A percentile compares a stretch with the other conserved stretches of the same genome.
Conservation (phyloP, 1,284 basidiomycete genomes). For the Trichosporon coremiiforme region DNA sequence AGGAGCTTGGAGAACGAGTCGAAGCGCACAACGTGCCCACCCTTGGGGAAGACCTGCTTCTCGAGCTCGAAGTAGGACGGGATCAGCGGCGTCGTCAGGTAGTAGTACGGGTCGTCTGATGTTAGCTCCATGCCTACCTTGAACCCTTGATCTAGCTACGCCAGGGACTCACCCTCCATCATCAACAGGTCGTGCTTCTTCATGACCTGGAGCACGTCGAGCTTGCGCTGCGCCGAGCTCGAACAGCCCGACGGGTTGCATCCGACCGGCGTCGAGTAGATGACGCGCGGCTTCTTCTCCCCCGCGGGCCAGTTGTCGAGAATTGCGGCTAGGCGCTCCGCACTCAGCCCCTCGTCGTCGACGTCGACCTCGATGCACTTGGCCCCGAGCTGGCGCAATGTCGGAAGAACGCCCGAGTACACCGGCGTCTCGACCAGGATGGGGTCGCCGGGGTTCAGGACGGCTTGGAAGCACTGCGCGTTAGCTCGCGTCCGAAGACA, state of each 20-base stretch:
- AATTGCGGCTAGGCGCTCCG: slow-evolving; percentile 66
- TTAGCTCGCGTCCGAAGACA: not conserved
- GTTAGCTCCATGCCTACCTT: not conserved
- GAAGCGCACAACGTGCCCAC: slow-evolving; percentile 79
- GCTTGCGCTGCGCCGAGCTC: slow-evolving; percentile 70
- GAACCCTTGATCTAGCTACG: not conserved
- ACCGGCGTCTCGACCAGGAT: slow-evolving; percentile 83
- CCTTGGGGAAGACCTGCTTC: slow-evolving; percentile 55
- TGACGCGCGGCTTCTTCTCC: slow-evolving; percentile 72
- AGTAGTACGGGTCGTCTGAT: slow-evolving; percentile 75
- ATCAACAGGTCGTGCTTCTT: slow-evolving; percentile 77
- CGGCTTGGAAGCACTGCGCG: slow-evolving; percentile 59
- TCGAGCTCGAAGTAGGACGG: slow-evolving; percentile 82
- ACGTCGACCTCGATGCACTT: slow-evolving; percentile 76
- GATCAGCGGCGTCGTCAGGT: slow-evolving; percentile 61
- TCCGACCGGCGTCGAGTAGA: slow-evolving; percentile 69
- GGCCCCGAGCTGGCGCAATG: slow-evolving; percentile 45
- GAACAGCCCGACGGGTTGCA: slow-evolving; percentile 84
- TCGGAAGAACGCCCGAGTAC: slow-evolving; percentile 64
- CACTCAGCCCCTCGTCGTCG: slow-evolving; percentile 73
- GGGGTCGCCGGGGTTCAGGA: slow-evolving; percentile 79
- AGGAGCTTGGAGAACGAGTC: slow-evolving; percentile 88
- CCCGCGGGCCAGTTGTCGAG: slow-evolving; percentile 74
- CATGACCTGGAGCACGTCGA: slow-evolving; percentile 74
- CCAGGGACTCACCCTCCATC: slow-evolving; percentile 70